These are phyloP conservation scores for Gypsophila paniculata DNA, from an alignment of 179 eudicot species.

Conservation along the genomic window DNA sequence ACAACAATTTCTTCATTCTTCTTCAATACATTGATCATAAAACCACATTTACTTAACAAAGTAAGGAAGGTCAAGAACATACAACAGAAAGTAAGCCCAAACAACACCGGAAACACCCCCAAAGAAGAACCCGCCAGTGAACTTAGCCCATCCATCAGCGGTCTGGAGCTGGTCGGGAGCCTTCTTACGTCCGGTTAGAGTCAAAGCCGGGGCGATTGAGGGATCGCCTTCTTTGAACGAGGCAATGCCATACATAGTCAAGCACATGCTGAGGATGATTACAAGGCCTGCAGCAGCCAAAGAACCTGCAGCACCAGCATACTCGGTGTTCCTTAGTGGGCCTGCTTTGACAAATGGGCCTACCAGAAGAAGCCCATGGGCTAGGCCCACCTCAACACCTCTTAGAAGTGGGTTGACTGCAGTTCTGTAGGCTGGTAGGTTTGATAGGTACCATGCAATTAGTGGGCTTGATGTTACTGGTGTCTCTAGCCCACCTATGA, in stretches of 20 bases:
- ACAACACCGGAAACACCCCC: constrained; percentile 90
- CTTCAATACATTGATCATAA: constrained; percentile 6
- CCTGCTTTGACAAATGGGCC: constrained; percentile 90
- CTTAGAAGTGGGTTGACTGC: constrained; percentile 91
- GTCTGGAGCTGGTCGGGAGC: constrained; percentile 87
- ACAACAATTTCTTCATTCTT: constrained; percentile 21
- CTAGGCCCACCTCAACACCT: constrained; percentile 82
- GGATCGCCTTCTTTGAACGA: constrained; percentile 92
- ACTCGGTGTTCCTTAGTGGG: constrained; percentile 76
- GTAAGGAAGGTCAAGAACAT: constrained; percentile 93
- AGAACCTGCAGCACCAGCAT: constrained; percentile 82
- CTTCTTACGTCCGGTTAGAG: constrained; percentile 88
- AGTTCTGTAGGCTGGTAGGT: constrained; percentile 92
- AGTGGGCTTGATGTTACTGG: constrained; percentile 97
- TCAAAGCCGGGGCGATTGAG: constrained; percentile 73
- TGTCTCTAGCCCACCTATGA: constrained; percentile 91
- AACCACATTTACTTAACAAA: constrained; percentile 48
- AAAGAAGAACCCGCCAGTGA: constrained; percentile 97
- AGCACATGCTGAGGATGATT: constrained; percentile 73
- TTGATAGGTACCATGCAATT: constrained; percentile 92
- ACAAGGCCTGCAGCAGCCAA: constrained; percentile 84
- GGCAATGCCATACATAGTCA: constrained; percentile 86
- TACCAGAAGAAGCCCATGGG: constrained; percentile 77
- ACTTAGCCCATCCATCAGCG: constrained; percentile 97
- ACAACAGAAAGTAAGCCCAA: constrained; percentile 92